Evolutionary conservation across 129 eudicot species (phyloP), one percentile per base, ranked within the genome.

Genomic region (Pittosporum tobira): DNA sequence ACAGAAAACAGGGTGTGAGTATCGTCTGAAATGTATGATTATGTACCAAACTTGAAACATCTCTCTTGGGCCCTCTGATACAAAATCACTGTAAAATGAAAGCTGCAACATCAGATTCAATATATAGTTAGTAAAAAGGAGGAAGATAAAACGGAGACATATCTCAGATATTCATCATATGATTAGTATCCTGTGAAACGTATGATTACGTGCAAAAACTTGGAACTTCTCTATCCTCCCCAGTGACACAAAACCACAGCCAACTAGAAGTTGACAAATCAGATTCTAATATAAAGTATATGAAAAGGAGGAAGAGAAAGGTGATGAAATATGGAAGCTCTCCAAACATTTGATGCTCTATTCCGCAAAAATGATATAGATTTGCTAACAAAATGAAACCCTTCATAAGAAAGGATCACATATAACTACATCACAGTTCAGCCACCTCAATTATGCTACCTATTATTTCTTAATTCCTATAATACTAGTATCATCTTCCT

Each of bases 341-440:
- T 20, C 58, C 20, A 8, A 36, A 48, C 20, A 20, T 19, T 37
- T 16, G 25, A 5, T 55, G 22, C 38, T 51, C 26, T 26, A 22
- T 52, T 50, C 48, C 47, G 16, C 28, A 40, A 55, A 70, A n/a
- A n/a, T n/a, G n/a, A n/a, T n/a, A n/a, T n/a, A n/a, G n/a, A n/a
- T 51, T 14, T 64, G 34, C 50, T 45, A 38, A 15, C 60, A 50
- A 38, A 59, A 59, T 40, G 25, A 29, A 52, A 48, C 54, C 57
- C 68, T 62, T 43, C 68, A 53, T 22, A 22, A 34, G n/a, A n/a
- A 62, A 20, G 69, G 69, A 24, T 3, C 2, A 3, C 27, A 22
- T 3, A n/a, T 34, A 56, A 47, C 50, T 71, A 71, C 45, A 71
- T 66, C 29, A 43, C 30, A 52, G 47, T 44, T 54, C 59, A 55